phyloP scores from a whole-genome alignment of 805 yeast species.

The Candida piceae region DNA sequence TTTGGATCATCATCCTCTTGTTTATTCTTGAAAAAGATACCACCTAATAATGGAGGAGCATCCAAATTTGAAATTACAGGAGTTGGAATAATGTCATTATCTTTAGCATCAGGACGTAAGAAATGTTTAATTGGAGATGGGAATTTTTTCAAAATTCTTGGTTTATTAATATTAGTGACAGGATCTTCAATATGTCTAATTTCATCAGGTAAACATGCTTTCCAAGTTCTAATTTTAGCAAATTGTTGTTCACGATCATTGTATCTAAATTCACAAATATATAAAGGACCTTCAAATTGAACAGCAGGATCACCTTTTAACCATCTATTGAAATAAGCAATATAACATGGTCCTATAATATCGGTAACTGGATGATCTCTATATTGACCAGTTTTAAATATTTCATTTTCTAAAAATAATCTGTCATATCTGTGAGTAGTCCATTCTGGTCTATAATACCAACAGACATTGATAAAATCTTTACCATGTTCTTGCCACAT shows the following conservation, averaged over 20 bases:
- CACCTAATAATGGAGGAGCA: constrained; percentile 94
- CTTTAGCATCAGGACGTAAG: constrained; percentile 68
- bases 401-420: constrained; percentile 88
- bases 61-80: constrained; percentile 76
- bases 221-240: constrained; percentile 96
- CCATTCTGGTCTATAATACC: constrained; percentile 98
- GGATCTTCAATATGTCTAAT: constrained; percentile 83
- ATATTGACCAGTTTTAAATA: constrained; percentile 93
- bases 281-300: constrained; percentile 75
- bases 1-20: constrained; percentile 80
- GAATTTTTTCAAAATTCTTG: constrained; percentile 64
- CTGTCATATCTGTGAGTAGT: constrained; percentile 92
- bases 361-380: constrained; percentile 89
- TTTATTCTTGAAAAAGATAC: constrained; percentile 74
- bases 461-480: constrained; percentile 88
- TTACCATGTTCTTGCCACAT: constrained; percentile 87
- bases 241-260: constrained; percentile 86
- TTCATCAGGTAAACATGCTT: constrained; percentile 96
- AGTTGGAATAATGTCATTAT: constrained; percentile 72
- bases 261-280: constrained; percentile 91
- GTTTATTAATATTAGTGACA: constrained; percentile 58
- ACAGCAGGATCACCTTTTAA: constrained; percentile 91
- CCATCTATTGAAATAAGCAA: constrained; percentile 88
- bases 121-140: constrained; percentile 82
- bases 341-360: constrained; percentile 89